phyloP scores from a whole-genome alignment of 2,329 filamentous ascomycete species.

The Aspergillus sojae region DNA sequence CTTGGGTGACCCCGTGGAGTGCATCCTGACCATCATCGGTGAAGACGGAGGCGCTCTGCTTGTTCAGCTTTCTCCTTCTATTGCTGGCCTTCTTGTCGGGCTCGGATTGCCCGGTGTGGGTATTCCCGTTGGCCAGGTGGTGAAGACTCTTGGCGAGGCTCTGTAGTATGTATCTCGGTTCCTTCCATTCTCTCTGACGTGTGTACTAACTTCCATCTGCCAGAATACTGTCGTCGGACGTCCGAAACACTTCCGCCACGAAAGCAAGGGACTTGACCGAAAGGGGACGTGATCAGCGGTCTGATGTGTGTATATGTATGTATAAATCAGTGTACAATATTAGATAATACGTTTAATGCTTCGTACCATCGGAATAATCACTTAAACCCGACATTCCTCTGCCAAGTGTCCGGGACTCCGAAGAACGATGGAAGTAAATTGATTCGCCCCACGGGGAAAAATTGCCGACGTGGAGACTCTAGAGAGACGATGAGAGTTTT shows the following conservation, averaged over 20 bases:
- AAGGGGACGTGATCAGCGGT: neutral
- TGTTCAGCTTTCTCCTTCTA: slow-evolving; percentile 24
- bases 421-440: slow-evolving; percentile 4
- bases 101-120: slow-evolving; percentile 26
- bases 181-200: neutral
- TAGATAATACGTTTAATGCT: neutral
- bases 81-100: slow-evolving; percentile 24
- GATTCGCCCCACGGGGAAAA: slow-evolving; percentile 15
- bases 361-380: neutral
- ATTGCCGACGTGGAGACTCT: slow-evolving; percentile 11
- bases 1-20: slow-evolving; percentile 22
- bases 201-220: too few relatives aligned
- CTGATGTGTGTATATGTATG: neutral
- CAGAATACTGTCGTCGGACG: neutral
- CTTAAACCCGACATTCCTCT: too few relatives aligned
- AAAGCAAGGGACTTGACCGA: neutral
- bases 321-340: neutral
- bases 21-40: slow-evolving; percentile 28
- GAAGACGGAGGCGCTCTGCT: slow-evolving; percentile 25
- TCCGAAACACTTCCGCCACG: neutral
- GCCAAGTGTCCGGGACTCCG: too few relatives aligned
- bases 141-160: slow-evolving; percentile 23
- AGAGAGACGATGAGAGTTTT: neutral
- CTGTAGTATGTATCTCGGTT: slow-evolving; percentile 17
- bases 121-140: slow-evolving; percentile 29